Base-by-base conservation (phyloP, 164 flowering plant species). In the Vitis rupestris region DNA sequence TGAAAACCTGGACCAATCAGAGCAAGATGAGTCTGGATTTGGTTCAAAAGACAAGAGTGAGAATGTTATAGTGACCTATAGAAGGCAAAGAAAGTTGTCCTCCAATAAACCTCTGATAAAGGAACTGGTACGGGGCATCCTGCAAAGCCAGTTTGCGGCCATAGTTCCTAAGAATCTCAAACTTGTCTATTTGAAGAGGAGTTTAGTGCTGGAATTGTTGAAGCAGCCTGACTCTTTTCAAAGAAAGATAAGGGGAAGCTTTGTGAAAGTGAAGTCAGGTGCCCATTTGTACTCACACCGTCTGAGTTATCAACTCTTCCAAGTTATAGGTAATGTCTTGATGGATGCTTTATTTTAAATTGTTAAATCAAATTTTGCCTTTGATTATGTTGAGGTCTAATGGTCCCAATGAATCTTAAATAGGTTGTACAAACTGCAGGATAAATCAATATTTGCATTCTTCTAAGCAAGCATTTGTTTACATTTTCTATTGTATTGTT, bases 141-240 rank as follows among this genome's bases (percentile, higher is more conserved):
- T 77, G 16, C 72, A 70, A 57, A 82, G 81, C 69, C 61, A 76
- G 71, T 90, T 77, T 76, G 98, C 94, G 2, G 64, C 93, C 13
- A 65, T 94, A 10, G 68, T 67, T 30, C 49, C 73, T 50, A 72
- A 81, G 62, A 94, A 94, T 57, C 74, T 94, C 29, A 86, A 84
- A 50, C 86, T 80, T 61, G 78, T 94, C 53, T 92, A 89, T 74
- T 61, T 94, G 78, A 85, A 61, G 75, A 86, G 82, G 75, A 85
- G 83, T 67, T 76, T 89, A 44, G 75, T 92, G 16, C 78, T 79
- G 71, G 78, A 86, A 65, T 72, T 94, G 4, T 67, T 76, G 59
- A 81, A 82, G 77, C 37, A 67, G 17, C 82, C 77, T 10, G 90
- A 83, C 23, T 78, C 79, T 27, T 84, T 89, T 77, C 84, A 84